A percentile compares a stretch with the other conserved stretches of the same genome.
These are phyloP conservation scores for Trypanosomatidae sp. DNA, from an alignment of 208 protist genomes.

Conservation along the genomic window DNA sequence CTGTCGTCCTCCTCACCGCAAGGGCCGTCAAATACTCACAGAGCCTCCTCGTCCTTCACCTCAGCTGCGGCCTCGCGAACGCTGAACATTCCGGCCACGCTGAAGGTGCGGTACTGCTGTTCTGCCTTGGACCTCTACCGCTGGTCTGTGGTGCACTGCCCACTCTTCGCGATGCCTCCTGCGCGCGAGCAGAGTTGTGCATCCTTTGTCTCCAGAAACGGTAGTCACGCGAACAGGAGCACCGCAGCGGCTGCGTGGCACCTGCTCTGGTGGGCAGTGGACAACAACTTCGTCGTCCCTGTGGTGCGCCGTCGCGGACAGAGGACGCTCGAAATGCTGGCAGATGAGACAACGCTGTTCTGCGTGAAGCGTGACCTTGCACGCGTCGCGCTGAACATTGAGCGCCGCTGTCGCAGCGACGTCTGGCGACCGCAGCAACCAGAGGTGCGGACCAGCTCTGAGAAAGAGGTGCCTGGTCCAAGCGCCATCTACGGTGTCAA, in stretches of 20 bases:
- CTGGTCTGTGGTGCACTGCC: conserved; percentile 1
- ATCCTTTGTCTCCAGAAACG: neutral
- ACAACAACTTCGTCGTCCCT: conserved; percentile 26
- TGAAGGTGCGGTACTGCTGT: conserved; percentile 25
- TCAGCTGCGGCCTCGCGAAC: neutral
- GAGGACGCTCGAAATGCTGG: conserved; percentile 24
- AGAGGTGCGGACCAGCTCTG: neutral
- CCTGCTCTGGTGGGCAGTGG: conserved; percentile 35
- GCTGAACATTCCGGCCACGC: conserved; percentile 25
- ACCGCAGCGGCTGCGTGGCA: conserved; percentile 18
- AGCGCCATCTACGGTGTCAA: conserved; percentile 27
- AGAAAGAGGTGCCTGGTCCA: neutral
- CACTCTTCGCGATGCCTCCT: neutral
- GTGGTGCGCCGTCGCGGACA: conserved; percentile 23
- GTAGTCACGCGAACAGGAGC: neutral
- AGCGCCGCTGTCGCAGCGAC: conserved; percentile 16
- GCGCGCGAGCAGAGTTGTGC: neutral
- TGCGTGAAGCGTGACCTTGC: conserved; percentile 18
- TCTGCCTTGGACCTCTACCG: conserved; percentile 17
- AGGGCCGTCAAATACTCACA: neutral
- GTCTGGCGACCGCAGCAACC: conserved; percentile 17
- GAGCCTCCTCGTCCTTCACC: neutral
- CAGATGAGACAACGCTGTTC: conserved; percentile 39
- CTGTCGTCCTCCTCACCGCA: conserved; percentile 4
- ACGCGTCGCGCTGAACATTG: conserved; percentile 26